Evolutionary conservation across 495 filamentous ascomycete genomes (phyloP), one percentile per base, ranked within the genome.

Genomic region (Penicillium longicatenatum): DNA sequence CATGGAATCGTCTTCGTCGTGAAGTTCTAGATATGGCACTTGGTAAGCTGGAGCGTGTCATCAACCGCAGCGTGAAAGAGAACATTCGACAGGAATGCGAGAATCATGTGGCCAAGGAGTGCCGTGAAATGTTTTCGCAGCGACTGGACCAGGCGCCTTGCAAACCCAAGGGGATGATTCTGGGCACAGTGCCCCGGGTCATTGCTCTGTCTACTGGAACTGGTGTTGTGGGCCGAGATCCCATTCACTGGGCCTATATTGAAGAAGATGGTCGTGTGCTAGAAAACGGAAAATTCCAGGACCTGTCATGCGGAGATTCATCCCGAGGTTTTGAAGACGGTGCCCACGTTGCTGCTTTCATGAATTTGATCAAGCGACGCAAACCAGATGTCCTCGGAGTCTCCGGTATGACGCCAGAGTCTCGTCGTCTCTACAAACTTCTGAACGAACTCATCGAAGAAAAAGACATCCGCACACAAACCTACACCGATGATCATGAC

Each of bases 91-190:
- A 88, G 11, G 90, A 92, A 58, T 98, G 94, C 66, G 94, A 98
- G 68, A 92, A 96, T 57, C 84, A 89, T 58, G 82, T 98, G 46
- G 85, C 90, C 31, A 88, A 86, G 54, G 81, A 84, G 22, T 95
- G 91, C 65, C 89, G 93, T 12, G 89, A 93, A 54, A 86, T 89
- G 48, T 98, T 90, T 70, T 87, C 85, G 20, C 89, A 89, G 74
- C 87, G 88, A 64, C 84, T 98, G 31, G 95, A 98, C 68, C 94
- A 98, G 72, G 92, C 94, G 12, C 93, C 94, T 3, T 92, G 93
- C 73, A 96, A 97, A 65, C 93, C 95, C 16, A 91, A 91, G 70
- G 93, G 92, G n/a, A 89, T 96, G 86, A 79, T 89, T 11, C 76
- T 95, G 39, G 94, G 94, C 16, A 96, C 93, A 16, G 83, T 86